Evolutionary conservation across 768 basidiomycete species (phyloP), one percentile per base, ranked within the genome.

Genomic region (Russula vinacea): DNA sequence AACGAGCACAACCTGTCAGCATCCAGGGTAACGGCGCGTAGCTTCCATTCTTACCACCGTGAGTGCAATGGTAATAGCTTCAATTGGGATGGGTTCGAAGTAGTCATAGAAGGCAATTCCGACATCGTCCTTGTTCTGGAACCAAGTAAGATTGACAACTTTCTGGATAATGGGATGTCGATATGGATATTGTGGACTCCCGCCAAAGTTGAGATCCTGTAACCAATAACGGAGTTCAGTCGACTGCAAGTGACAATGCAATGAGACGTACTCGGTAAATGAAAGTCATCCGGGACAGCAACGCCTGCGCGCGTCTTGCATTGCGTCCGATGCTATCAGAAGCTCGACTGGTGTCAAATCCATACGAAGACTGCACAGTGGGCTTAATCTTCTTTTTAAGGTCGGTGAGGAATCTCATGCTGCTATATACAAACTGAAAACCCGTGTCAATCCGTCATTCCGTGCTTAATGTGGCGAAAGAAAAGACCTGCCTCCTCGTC

Each of bases 61-160:
- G 29, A 64, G 45, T 33, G 33, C 45, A 22, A 64, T 45, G n/a
- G 63, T 32, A 9, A 64, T 49, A 7, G 22, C 45, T 33, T 37
- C 32, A 39, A 56, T 26, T 10, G 63, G 50, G 16, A 64, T 40
- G 2, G 63, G 58, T 3, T 13, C 24, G 11, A 64, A 64, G 13
- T 55, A 24, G 19, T 52, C 37, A 9, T 59, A 22, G 19, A 55
- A 64, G 6, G 50, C 1, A n/a, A 64, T 44, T 9, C 63, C 63
- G 16, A 14, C 29, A 0, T 14, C 35, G 11, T 60, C 26, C 37
- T 60, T 55, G 53, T 60, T 24, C 50, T 11, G 45, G 32, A 64
- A 64, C 63, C 63, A 64, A 9, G 33, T 59, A 29, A 60, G 6
- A 26, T 64, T 64, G 52, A 64, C 50, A 7, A 16, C 63, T 58